A percentile compares a stretch with the other conserved stretches of the same genome.
Conservation (phyloP, 1,284 basidiomycete species). For the Sutorius eximius region DNA sequence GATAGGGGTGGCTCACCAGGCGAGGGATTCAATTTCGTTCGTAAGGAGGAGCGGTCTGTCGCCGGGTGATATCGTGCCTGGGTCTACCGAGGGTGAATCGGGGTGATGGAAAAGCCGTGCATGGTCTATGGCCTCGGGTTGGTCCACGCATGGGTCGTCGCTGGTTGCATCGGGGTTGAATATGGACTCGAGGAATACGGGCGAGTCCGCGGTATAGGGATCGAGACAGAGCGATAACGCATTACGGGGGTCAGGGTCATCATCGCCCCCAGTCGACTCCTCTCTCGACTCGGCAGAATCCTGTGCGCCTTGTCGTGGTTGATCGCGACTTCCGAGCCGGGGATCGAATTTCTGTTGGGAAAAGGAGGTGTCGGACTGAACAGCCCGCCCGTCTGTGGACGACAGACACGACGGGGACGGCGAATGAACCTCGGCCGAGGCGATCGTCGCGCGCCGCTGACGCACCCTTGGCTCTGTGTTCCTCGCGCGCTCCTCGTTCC, state of each 20-base stretch:
- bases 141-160: not conserved
- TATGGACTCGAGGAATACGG: not conserved
- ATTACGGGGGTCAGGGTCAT: not conserved
- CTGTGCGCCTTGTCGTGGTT: not conserved
- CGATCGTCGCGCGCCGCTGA: not conserved
- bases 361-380: not conserved
- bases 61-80: not conserved
- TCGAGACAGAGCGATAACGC: not conserved
- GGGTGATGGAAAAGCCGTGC: not conserved
- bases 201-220: not conserved
- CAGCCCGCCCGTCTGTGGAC: not conserved
- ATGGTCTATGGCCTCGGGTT: not conserved
- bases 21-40: not conserved
- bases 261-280: too few species aligned
- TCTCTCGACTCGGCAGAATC: not conserved
- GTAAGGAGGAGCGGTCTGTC: not conserved
- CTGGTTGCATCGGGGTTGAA: not conserved
- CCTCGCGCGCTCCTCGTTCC: not conserved
- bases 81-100: not conserved
- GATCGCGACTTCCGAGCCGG: not conserved
- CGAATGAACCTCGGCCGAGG: not conserved
- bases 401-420: not conserved
- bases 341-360: not conserved
- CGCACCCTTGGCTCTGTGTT: not conserved
- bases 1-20: not conserved